A percentile compares a stretch with the other conserved stretches of the same genome.
Evolutionary conservation across 2,329 filamentous ascomycete species (phyloP).

Genomic region (Exserohilum rostratum): DNA sequence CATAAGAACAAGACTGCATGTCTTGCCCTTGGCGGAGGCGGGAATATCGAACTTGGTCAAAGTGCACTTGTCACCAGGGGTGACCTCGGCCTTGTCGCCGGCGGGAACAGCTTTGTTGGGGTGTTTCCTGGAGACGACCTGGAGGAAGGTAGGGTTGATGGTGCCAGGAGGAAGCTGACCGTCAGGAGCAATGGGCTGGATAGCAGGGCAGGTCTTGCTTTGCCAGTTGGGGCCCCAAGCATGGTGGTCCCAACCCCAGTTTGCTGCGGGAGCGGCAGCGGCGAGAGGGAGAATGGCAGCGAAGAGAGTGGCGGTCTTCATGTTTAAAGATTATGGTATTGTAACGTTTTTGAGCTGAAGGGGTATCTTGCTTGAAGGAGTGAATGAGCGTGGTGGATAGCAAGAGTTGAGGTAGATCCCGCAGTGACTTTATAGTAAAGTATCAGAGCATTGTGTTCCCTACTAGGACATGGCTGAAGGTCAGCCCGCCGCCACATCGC

Average conservation of each 20-base stretch:
- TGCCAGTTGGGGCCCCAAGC: no score
- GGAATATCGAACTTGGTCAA: conserved; percentile 26
- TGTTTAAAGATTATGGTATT: conserved; percentile 4
- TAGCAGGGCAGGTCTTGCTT: conserved; percentile 10
- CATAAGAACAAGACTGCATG: conserved; percentile 20
- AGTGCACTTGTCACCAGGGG: conserved; percentile 23
- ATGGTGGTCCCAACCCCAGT: not conserved
- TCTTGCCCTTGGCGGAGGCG: conserved; percentile 22
- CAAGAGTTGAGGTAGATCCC: not conserved
- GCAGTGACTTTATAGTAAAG: not conserved
- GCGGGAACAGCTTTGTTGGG: conserved; percentile 19
- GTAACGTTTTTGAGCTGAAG: not conserved
- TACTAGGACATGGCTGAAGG: not conserved
- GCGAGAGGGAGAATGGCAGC: conserved; percentile 1
- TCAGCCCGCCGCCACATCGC: not conserved
- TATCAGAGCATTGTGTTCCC: not conserved
- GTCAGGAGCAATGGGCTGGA: conserved; percentile 16
- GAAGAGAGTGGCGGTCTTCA: conserved; percentile 17
- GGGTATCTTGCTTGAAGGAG: not conserved
- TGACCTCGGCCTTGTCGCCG: conserved; percentile 18
- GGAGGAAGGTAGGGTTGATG: conserved; percentile 16
- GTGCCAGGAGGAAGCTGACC: conserved; percentile 18
- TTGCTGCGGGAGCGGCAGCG: conserved; percentile 2
- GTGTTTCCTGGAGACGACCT: conserved; percentile 15
- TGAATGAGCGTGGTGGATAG: not conserved